phyloP scores from a whole-genome alignment of 2,329 filamentous ascomycete species.

The Sarocladiaceae sp. region DNA sequence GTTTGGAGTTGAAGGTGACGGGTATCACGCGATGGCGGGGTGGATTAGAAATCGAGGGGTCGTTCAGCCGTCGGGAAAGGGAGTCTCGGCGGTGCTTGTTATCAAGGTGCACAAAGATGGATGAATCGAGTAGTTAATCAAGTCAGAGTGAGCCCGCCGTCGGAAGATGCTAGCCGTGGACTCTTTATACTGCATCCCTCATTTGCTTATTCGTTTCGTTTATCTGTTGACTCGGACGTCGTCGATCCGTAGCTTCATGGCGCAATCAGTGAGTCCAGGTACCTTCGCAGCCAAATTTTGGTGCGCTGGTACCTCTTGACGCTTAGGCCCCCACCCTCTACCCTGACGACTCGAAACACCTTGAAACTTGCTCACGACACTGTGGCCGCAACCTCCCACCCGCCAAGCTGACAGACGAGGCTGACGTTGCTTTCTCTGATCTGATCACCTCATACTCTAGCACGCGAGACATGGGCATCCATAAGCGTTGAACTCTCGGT shows the following conservation, averaged over 20 bases:
- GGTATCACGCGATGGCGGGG: constrained; percentile 6
- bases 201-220: not conserved
- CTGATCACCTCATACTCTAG: not conserved
- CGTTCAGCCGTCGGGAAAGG: not conserved
- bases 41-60: constrained; percentile 9
- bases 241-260: not conserved
- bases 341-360: not conserved
- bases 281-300: constrained; percentile 1
- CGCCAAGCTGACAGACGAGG: not conserved
- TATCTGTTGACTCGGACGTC: not conserved
- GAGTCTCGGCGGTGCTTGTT: too few relatives aligned
- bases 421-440: not conserved
- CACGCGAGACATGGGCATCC: not conserved
- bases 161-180: not conserved
- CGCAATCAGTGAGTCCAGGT: not conserved
- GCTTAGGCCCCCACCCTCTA: not conserved
- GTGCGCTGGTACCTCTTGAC: too few relatives aligned
- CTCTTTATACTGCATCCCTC: not conserved
- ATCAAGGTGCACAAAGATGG: too few relatives aligned
- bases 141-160: too few relatives aligned
- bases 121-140: too few relatives aligned
- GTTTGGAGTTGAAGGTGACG: not conserved
- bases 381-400: not conserved
- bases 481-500: not conserved
- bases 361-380: constrained; percentile 11